Evolutionary conservation across 2,329 filamentous ascomycete genomes (phyloP).

Genomic region (Nemania abortiva): DNA sequence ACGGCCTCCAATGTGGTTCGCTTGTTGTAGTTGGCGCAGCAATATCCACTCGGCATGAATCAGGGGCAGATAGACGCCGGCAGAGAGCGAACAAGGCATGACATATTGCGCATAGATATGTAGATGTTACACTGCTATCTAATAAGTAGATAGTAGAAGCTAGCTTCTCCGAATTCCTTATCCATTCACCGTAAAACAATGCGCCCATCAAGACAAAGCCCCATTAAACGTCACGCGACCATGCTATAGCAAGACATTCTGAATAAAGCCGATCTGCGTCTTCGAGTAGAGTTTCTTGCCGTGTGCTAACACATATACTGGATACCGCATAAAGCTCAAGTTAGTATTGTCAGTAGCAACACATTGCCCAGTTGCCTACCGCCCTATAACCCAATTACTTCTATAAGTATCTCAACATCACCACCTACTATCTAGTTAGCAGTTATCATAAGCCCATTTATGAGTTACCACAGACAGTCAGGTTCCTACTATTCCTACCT

Average conservation of each 20-base stretch:
- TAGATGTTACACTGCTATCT: too few relatives aligned
- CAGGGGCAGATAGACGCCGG: background rate
- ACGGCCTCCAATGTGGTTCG: conserved; percentile 23
- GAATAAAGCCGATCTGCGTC: too few relatives aligned
- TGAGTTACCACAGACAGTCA: too few relatives aligned
- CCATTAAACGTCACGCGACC: background rate
- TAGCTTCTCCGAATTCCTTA: background rate
- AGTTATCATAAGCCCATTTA: too few relatives aligned
- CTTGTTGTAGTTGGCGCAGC: background rate
- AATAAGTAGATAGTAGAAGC: background rate
- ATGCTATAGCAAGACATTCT: background rate
- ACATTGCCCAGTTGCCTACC: too few relatives aligned
- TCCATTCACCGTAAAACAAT: background rate
- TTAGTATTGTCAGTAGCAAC: too few relatives aligned
- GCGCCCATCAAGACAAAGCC: background rate
- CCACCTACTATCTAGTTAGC: too few relatives aligned
- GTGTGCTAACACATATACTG: background rate
- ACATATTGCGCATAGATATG: too few relatives aligned
- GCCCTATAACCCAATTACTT: too few relatives aligned
- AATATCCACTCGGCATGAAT: conserved; percentile 13
- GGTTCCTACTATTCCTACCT: too few relatives aligned
- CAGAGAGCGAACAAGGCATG: background rate
- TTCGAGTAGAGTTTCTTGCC: background rate
- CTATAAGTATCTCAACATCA: too few relatives aligned
- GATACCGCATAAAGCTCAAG: too few relatives aligned